Evolutionary conservation across 495 filamentous ascomycete species (phyloP), one percentile per base, ranked within the genome.

Genomic region (Podospora comata): DNA sequence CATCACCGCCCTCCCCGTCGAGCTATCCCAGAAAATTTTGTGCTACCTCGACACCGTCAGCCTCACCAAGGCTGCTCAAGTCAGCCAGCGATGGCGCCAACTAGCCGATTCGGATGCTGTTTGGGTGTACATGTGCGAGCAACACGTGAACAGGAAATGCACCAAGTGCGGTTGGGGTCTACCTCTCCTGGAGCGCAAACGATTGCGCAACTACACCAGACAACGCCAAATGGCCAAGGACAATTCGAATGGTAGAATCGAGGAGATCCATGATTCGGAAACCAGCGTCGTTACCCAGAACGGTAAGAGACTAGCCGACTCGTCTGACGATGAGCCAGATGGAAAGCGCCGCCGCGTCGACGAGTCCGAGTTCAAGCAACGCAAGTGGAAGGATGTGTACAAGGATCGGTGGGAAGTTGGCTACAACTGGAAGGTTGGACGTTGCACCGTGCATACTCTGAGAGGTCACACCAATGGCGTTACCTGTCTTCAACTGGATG

Each of bases 71-170:
- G 95, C 94, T 7, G 92, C 96, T 3, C 96, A 97, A 78, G 96
- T 99, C 53, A 97, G 92, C 76, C 88, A 87, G 65, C 85, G 88
- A 66, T 99, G 95, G 95, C 86, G 91, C 66, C 84, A 84, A 63
- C 78, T 99, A 28, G 95, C 95, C 2, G 96, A 97, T 76, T 93
- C 97, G 74, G 94, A 99, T 79, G 90, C 97, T 27, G 95, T 99
- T 2, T 99, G 95, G 95, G 94, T 97, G 71, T 90, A 89, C 65
- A 98, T 99, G 94, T 99, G 95, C 74, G 94, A 97, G 80, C 95
- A 99, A 74, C 95, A 99, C 73, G 98, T 79, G 58, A 92, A 95
- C 72, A 85, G 94, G 62, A 98, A 97, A 76, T 99, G 95, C 79
- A 93, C 89, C 61, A 97, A 97, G 75, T 99, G 95, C 74, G 94